A percentile compares a stretch with the other conserved stretches of the same genome.
These are phyloP conservation scores for Pseudozyma sp. DNA, from an alignment of 1,284 basidiomycete species.

Conservation along the genomic window DNA sequence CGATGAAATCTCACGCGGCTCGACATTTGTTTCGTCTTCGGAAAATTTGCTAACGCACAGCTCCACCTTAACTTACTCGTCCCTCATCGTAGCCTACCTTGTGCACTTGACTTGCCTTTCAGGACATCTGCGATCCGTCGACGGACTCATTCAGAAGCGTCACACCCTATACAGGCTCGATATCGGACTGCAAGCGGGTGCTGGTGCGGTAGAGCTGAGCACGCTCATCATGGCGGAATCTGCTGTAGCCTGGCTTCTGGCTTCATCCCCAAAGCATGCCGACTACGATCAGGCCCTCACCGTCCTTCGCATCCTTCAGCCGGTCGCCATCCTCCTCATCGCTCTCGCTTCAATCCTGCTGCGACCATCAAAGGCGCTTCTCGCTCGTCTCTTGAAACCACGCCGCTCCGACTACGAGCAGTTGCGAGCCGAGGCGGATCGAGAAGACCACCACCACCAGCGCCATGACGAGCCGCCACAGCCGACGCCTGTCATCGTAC, in stretches of 20 bases:
- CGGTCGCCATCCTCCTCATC: slow-evolving; percentile 43
- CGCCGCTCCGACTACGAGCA: slow-evolving; percentile 38
- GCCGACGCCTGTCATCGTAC: slow-evolving; percentile 57
- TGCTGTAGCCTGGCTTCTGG: slow-evolving; percentile 13
- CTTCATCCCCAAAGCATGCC: slow-evolving; percentile 17
- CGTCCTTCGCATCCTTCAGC: slow-evolving; percentile 47
- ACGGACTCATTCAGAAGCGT: not conserved
- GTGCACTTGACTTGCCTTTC: not conserved
- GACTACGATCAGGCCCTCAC: slow-evolving; percentile 34
- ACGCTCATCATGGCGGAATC: not conserved
- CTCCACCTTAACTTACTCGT: too few species aligned
- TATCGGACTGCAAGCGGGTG: not conserved
- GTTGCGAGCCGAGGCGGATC: slow-evolving; percentile 27
- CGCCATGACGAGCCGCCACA: slow-evolving; percentile 36
- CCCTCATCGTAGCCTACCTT: too few species aligned
- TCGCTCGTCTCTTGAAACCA: slow-evolving; percentile 21
- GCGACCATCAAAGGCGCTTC: slow-evolving; percentile 25
- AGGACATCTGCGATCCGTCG: not conserved
- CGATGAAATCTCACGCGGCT: too few species aligned
- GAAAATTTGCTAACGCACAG: too few species aligned
- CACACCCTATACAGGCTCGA: not conserved
- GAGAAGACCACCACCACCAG: slow-evolving; percentile 10
- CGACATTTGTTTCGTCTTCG: too few species aligned
- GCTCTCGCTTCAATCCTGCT: slow-evolving; percentile 39
- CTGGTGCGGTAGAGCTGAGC: not conserved